phyloP scores from a whole-genome alignment of 2,329 filamentous ascomycete genomes.

The Xylariaceae sp. region DNA sequence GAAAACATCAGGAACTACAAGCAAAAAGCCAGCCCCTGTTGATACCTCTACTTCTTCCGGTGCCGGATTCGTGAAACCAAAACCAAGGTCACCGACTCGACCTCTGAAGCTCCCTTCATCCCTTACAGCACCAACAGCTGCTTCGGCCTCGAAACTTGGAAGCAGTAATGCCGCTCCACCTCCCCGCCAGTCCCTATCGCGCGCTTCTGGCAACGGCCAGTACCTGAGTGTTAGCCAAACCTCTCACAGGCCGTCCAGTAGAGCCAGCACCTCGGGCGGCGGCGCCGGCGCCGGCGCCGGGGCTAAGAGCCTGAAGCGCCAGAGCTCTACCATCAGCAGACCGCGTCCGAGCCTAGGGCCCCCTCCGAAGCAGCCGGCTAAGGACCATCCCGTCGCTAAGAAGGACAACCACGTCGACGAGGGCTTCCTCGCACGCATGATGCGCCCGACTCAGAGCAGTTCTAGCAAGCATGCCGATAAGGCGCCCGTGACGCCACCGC shows the following conservation, averaged over 20 bases:
- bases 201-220: conserved; percentile 43
- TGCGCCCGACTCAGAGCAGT: conserved; percentile 72
- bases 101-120: conserved; percentile 68
- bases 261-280: conserved; percentile 46
- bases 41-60: conserved; percentile 43
- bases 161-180: conserved; percentile 31
- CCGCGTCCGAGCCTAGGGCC: conserved; percentile 58
- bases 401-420: conserved; percentile 64
- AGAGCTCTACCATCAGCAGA: conserved; percentile 49
- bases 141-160: conserved; percentile 67
- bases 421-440: conserved; percentile 79
- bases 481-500: conserved; percentile 52
- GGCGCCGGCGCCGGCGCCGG: conserved; percentile 29
- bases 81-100: conserved; percentile 69
- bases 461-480: conserved; percentile 71
- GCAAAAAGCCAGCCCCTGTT: conserved; percentile 48
- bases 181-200: conserved; percentile 46
- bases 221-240: conserved; percentile 29
- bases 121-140: conserved; percentile 69
- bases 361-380: conserved; percentile 59
- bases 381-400: conserved; percentile 51
- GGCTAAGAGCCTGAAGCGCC: conserved; percentile 44
- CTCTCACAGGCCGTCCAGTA: conserved; percentile 48
- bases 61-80: conserved; percentile 58
- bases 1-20: conserved; percentile 38